Conservation (phyloP, 164 flowering plant genomes). For the Berberis thunbergii region DNA sequence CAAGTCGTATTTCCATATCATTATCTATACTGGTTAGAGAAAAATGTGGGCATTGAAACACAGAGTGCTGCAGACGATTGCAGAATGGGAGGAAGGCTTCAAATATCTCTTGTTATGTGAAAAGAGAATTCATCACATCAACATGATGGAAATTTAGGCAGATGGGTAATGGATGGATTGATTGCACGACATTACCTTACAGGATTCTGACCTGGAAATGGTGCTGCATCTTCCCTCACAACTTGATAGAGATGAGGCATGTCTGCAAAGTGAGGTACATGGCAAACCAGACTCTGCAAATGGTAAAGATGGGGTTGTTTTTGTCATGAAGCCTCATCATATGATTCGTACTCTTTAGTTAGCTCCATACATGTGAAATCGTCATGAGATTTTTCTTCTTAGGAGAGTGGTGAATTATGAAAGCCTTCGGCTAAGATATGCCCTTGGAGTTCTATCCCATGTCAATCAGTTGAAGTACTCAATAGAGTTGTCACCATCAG, state of each 20-base stretch:
- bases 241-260: neutral
- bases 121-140: slow-evolving; percentile 75
- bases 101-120: slow-evolving; percentile 71
- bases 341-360: no score
- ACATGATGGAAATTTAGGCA: slow-evolving; percentile 50
- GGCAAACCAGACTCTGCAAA: no score
- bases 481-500: no score
- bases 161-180: slow-evolving; percentile 84
- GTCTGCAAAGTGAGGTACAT: no score
- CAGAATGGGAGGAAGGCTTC: slow-evolving; percentile 68
- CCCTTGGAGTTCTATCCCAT: no score
- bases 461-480: no score
- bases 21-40: slow-evolving; percentile 91
- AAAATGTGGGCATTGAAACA: slow-evolving; percentile 61
- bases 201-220: slow-evolving; percentile 35
- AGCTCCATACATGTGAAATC: no score
- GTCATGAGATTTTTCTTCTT: no score
- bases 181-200: slow-evolving; percentile 72
- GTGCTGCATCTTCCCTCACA: neutral
- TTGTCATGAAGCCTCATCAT: no score
- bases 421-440: no score
- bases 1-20: slow-evolving; percentile 76
- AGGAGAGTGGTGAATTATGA: no score
- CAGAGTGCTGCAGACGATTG: slow-evolving; percentile 45
- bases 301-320: no score